Base-by-base conservation (phyloP, 2,329 filamentous ascomycete genomes). In the Diplodia seriata region DNA sequence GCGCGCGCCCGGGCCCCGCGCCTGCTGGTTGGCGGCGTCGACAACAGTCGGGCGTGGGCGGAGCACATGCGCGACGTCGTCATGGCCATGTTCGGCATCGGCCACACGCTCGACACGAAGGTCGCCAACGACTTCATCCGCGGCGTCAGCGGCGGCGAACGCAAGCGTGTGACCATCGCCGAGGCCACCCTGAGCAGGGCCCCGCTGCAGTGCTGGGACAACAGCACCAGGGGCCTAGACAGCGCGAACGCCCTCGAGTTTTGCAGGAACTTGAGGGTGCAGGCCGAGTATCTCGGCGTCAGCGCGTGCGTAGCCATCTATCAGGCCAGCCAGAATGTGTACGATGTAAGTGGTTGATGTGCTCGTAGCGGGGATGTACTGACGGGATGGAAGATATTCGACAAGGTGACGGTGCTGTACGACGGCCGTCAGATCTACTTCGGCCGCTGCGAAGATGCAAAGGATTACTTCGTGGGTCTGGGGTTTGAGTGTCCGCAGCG, bases 121-220 rank as follows among this genome's bases (percentile, higher is more conserved):
- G 90, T 93, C 26, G 90, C 90, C 59, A 91, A 92, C 78, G 90
- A 92, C 77, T 92, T 88, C 75, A 82, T 92, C 36, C 88, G 90
- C 68, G 90, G 90, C 77, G 90, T 93, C 11, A 90, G 87, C 33
- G 90, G 90, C 75, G 91, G 90, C 75, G 90, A 93, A 82, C 84
- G 89, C 76, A 94, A 95, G 81, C 88, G 93, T 76, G 92, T 96
- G 5, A 91, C 89, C 54, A 93, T 95, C 70, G 91, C 90, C 1
- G 92, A 95, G 78, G 92, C 91, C 71, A 85, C 90, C 69, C 81
- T 93, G 12, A 89, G 89, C 18, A 82, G 84, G 40, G 85, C 87
- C 0, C 85, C 85, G 0, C 77, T 88, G 1, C 89, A 91, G 75
- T 90, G 89, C 69, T 95, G 92, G 91, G 92, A 92, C 74, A 92